Percentiles rank a stretch among this genome's conserved stretches.
phyloP scores from a whole-genome alignment of 345 rosid species.

The Salix udensis region DNA sequence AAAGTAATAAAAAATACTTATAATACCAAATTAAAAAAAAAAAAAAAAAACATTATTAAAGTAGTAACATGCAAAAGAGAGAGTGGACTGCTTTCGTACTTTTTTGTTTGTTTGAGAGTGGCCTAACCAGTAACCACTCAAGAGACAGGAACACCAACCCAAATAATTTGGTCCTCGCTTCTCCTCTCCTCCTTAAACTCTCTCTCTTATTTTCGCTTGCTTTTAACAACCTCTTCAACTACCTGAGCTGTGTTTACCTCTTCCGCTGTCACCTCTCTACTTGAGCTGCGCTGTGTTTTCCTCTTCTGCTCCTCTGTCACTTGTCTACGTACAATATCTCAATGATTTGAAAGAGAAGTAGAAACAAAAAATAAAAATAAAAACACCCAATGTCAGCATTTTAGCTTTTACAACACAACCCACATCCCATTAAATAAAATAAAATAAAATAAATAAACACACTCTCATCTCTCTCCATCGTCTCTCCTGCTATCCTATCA shows the following conservation, averaged over 20 bases:
- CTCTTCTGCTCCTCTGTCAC: background rate
- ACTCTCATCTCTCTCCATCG: background rate
- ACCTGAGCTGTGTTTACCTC: background rate
- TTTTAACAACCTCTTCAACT: background rate
- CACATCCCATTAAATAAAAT: background rate
- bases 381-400: constrained; percentile 30
- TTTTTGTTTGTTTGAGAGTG: constrained; percentile 6
- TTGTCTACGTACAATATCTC: background rate
- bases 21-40: too few species aligned
- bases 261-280: background rate
- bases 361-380: background rate
- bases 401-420: constrained; percentile 16
- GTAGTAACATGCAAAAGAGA: background rate
- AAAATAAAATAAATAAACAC: too few species aligned
- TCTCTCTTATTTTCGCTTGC: background rate
- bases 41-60: background rate
- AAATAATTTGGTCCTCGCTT: constrained; percentile 22
- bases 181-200: constrained; percentile 1
- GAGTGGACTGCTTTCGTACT: constrained; percentile 5
- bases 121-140: background rate
- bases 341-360: constrained; percentile 9
- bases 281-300: background rate
- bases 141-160: constrained; percentile 38
- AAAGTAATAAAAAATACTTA: too few species aligned
- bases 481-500: constrained; percentile 1